Base-by-base conservation (phyloP, 1,284 basidiomycete genomes). In the Vanrija pseudolonga region DNA sequence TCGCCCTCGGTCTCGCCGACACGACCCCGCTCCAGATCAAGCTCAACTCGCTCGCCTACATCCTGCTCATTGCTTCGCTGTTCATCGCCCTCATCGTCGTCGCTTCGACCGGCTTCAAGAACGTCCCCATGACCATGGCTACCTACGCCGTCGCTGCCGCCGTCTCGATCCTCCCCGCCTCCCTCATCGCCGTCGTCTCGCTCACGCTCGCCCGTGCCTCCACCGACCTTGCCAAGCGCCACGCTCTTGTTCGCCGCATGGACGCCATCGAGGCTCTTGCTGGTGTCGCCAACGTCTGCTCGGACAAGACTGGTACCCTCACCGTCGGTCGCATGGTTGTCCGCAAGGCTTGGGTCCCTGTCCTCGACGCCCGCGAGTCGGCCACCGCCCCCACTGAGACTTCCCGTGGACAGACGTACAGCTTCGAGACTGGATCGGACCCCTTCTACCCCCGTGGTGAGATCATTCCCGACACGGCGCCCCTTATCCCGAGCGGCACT, bases 231-330 rank as follows among this genome's bases (percentile, higher is more conserved):
- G 79, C 78, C 36, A 69, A 73, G 50, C 69, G 77, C 49, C 73
- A 81, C 61, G 80, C 80, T 39, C 70, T 81, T 24, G 80, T 81
- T n/a, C 71, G 79, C 42, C 73, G 72, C 17, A 76, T 76, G 73
- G 74, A 77, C 56, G 74, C 74, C 17, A 76, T 85, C 49, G 84
- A 85, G 62, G 82, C 80, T 15, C 72, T 85, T 19, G 80, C 80
- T 4, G 80, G 80, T 51, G 81, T 84, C 6, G 81, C 83, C 46
- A 81, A 83, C 66, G 80, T 85, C 53, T 85, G 83, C 67, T 82
- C 80, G 20, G 83, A 85, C 71, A 84, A 84, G 73, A 85, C 84
- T 3, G 84, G 84, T 39, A 85, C 84, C 1, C 73, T 85, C n/a
- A 85, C 84, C 0, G 76, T 69, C 73, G 82, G 82, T 5, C 76